These are phyloP conservation scores for Lachnellula arida DNA, from an alignment of 2,329 filamentous ascomycete genomes.

Conservation along the genomic window DNA sequence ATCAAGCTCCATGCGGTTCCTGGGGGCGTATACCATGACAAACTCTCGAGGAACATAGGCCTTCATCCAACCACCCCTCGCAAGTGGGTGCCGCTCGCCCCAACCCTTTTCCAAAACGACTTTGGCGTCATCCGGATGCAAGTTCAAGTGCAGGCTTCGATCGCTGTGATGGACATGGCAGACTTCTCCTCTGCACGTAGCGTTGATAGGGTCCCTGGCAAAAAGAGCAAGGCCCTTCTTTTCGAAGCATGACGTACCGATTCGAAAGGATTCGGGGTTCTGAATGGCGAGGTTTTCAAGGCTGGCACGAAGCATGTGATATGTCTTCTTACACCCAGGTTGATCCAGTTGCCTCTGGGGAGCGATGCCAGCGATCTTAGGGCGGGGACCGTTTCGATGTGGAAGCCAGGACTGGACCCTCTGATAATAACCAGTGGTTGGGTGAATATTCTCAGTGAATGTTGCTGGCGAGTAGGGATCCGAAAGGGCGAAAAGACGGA, in stretches of 20 bases:
- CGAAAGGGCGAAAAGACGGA: slow-evolving; percentile 66
- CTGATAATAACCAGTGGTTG: slow-evolving; percentile 54
- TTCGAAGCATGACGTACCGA: slow-evolving; percentile 71
- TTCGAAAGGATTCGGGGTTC: slow-evolving; percentile 47
- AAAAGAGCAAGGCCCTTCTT: slow-evolving; percentile 78
- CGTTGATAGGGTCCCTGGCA: slow-evolving; percentile 58
- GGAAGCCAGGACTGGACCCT: slow-evolving; percentile 45
- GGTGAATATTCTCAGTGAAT: slow-evolving; percentile 46
- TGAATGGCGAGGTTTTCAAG: slow-evolving; percentile 47
- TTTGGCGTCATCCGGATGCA: slow-evolving; percentile 74
- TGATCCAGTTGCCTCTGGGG: slow-evolving; percentile 78
- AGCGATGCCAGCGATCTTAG: slow-evolving; percentile 68
- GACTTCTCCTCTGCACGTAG: slow-evolving; percentile 74
- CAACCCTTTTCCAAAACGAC: slow-evolving; percentile 70
- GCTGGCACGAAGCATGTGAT: slow-evolving; percentile 48
- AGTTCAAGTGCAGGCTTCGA: slow-evolving; percentile 70
- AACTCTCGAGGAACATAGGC: slow-evolving; percentile 71
- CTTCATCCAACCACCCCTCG: slow-evolving; percentile 60
- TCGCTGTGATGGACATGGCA: slow-evolving; percentile 76
- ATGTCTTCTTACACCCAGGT: slow-evolving; percentile 48
- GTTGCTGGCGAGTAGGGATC: slow-evolving; percentile 61
- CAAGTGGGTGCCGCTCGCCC: slow-evolving; percentile 67
- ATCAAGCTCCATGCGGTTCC: slow-evolving; percentile 62
- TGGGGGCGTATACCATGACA: slow-evolving; percentile 76
- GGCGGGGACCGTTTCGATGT: slow-evolving; percentile 58